phyloP scores from a whole-genome alignment of 2,329 filamentous ascomycete species.

The Exutisphaerella laricina region DNA sequence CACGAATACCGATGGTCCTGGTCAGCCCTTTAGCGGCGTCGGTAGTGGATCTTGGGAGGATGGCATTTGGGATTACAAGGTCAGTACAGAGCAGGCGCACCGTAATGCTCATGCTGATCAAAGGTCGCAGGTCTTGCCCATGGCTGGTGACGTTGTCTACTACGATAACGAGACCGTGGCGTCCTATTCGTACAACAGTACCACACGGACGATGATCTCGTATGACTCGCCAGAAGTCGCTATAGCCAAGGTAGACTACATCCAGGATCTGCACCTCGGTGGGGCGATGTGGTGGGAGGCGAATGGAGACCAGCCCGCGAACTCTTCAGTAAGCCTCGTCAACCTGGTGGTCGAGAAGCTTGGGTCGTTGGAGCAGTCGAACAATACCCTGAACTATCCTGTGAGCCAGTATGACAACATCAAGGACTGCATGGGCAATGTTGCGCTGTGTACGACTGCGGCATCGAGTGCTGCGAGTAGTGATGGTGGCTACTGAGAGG shows the following conservation, averaged over 20 bases:
- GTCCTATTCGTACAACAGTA: conserved; percentile 68
- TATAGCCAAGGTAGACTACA: conserved; percentile 63
- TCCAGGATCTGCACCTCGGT: conserved; percentile 62
- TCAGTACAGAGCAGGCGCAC: conserved; percentile 4
- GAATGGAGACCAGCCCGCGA: conserved; percentile 64
- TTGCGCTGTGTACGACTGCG: too few species aligned
- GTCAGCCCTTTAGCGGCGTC: conserved; percentile 61
- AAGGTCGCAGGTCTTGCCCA: conserved; percentile 55
- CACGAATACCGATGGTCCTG: conserved; percentile 67
- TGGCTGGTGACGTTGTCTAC: conserved; percentile 58
- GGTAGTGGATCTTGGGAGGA: conserved; percentile 78
- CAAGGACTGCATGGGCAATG: conserved; percentile 38
- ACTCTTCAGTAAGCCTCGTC: conserved; percentile 54
- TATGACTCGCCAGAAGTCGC: conserved; percentile 68
- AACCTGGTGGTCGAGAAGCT: conserved; percentile 35
- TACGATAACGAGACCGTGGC: conserved; percentile 62
- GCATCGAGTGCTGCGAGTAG: too few species aligned
- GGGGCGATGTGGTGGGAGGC: conserved; percentile 98
- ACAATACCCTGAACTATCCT: conserved; percentile 49
- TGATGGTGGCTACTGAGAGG: too few species aligned
- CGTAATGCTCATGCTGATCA: not conserved
- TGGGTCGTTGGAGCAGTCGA: conserved; percentile 41
- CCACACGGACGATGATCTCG: conserved; percentile 61
- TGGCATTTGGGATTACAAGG: conserved; percentile 83
- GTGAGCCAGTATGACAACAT: conserved; percentile 52